Conservation (phyloP, 495 filamentous ascomycete species). For the Podospora sp. region DNA sequence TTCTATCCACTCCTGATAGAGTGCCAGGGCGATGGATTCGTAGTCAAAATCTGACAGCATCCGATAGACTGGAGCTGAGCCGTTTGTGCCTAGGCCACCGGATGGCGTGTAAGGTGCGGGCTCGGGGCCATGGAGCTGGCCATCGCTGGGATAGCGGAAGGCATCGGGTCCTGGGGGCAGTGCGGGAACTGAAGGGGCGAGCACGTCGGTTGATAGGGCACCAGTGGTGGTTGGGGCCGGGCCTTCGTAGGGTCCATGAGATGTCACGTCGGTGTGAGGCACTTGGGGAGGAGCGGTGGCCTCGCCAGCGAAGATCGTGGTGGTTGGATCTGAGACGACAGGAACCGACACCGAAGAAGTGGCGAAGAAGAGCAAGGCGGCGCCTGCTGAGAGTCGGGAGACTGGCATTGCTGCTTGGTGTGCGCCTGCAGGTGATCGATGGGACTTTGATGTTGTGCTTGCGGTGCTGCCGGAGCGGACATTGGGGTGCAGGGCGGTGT, state of each 20-base stretch:
- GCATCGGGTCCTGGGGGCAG: constrained; percentile 53
- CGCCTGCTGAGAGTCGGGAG: neutral
- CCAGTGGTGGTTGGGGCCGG: constrained; percentile 62
- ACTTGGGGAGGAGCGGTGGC: constrained; percentile 28
- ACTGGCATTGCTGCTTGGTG: neutral
- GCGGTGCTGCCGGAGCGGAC: neutral
- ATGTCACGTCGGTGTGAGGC: constrained; percentile 44
- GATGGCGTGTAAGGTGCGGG: constrained; percentile 74
- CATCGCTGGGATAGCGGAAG: constrained; percentile 68
- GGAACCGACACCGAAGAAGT: constrained; percentile 33
- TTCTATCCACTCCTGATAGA: constrained; percentile 88
- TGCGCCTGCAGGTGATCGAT: neutral
- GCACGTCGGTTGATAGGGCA: constrained; percentile 52
- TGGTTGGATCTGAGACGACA: constrained; percentile 39
- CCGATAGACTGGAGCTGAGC: constrained; percentile 70
- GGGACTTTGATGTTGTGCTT: neutral
- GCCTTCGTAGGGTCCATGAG: constrained; percentile 61
- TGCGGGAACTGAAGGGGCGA: constrained; percentile 52
- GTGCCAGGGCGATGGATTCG: constrained; percentile 66
- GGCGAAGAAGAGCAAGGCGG: constrained; percentile 26
- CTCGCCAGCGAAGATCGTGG: constrained; percentile 36
- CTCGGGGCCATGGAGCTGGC: constrained; percentile 63
- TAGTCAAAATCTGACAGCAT: constrained; percentile 75
- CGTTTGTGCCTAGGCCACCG: constrained; percentile 82
- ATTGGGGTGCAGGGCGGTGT: neutral